phyloP scores from a whole-genome alignment of 805 yeast genomes.

The Saccharomycopsis babjevae region DNA sequence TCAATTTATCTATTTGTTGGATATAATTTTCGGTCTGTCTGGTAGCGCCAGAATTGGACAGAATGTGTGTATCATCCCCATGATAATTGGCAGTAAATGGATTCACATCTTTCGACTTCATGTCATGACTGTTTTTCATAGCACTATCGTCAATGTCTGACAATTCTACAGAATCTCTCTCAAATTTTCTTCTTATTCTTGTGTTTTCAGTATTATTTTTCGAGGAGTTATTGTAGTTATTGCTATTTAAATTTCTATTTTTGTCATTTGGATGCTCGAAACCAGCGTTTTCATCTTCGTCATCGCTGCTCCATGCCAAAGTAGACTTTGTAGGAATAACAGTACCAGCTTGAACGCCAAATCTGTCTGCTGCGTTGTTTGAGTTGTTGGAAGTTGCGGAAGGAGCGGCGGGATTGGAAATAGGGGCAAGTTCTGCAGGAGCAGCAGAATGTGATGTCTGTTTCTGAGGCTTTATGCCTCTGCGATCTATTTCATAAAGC shows the following conservation, averaged over 20 bases:
- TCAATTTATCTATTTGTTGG: slow-evolving; percentile 34
- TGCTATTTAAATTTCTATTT: background rate
- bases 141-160: background rate
- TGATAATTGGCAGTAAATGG: background rate
- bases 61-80: background rate
- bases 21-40: slow-evolving; percentile 14
- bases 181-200: background rate
- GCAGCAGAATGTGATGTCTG: background rate
- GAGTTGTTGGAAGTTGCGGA: background rate
- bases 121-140: background rate
- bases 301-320: slow-evolving; percentile 83
- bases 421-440: background rate
- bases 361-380: slow-evolving; percentile 19
- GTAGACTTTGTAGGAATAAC: slow-evolving; percentile 81
- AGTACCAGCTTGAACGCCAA: slow-evolving; percentile 49
- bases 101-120: background rate
- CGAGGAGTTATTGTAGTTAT: background rate
- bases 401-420: too few relatives aligned
- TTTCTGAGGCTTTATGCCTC: slow-evolving; percentile 33
- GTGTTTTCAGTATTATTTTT: background rate
- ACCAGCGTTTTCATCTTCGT: slow-evolving; percentile 42
- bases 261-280: background rate
- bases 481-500: slow-evolving; percentile 72
- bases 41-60: slow-evolving; percentile 20
- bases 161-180: background rate